Percentiles rank a stretch among this genome's conserved stretches.
Conservation (phyloP, 371 early-diverging fungal species). For the Saksenaea oblongispora region DNA sequence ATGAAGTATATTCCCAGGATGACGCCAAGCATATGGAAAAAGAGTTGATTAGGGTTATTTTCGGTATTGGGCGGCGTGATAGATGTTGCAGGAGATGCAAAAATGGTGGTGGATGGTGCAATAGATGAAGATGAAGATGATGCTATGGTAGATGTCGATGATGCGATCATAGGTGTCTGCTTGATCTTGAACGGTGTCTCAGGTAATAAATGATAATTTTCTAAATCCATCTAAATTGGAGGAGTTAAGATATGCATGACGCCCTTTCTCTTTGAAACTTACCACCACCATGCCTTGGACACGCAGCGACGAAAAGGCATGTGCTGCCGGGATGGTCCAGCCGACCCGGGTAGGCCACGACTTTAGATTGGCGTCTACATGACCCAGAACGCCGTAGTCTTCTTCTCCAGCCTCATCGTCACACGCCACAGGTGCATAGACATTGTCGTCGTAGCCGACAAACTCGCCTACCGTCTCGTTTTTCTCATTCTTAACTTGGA, state of each 20-base stretch:
- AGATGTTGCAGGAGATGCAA: not conserved
- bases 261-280: conserved; percentile 11
- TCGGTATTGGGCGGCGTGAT: not conserved
- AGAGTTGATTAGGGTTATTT: conserved; percentile 26
- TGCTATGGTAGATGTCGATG: not conserved
- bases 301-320: conserved; percentile 21
- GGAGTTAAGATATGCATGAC: not conserved
- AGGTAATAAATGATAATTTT: conserved; percentile 46
- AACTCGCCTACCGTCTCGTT: conserved; percentile 46
- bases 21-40: conserved; percentile 27
- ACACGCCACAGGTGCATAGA: conserved; percentile 44
- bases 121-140: not conserved
- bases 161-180: not conserved
- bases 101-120: not conserved
- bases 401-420: conserved; percentile 40
- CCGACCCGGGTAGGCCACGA: conserved; percentile 39
- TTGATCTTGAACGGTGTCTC: conserved; percentile 33
- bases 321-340: conserved; percentile 28
- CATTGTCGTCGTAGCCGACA: conserved; percentile 27
- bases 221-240: conserved; percentile 41
- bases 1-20: conserved; percentile 27
- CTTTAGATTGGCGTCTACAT: conserved; percentile 41
- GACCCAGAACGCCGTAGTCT: conserved; percentile 36
- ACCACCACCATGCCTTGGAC: conserved; percentile 52
- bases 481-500: conserved; percentile 38